Percentiles rank a stretch among this genome's conserved stretches.
Evolutionary conservation across 2,329 filamentous ascomycete genomes (phyloP).

Genomic region (Teratosphaeria zuluensis): DNA sequence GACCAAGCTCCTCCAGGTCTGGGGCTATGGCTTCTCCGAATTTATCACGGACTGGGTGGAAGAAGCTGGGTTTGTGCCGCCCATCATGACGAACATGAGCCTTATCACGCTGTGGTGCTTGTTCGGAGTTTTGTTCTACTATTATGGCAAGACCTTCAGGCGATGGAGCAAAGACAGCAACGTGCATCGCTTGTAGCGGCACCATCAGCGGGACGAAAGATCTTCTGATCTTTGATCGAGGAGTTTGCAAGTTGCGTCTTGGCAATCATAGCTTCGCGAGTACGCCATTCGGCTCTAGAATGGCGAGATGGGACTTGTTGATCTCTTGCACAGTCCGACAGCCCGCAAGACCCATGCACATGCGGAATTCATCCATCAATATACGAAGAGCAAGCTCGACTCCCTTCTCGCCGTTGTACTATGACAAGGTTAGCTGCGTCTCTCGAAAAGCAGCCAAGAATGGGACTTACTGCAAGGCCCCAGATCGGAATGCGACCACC

Average conservation of each 20-base stretch:
- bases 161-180: conserved; percentile 45
- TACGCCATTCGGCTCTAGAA: neutral
- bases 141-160: conserved; percentile 49
- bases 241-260: too few species aligned
- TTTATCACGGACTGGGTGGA: conserved; percentile 35
- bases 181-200: conserved; percentile 42
- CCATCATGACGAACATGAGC: conserved; percentile 51
- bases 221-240: too few species aligned
- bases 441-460: neutral
- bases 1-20: conserved; percentile 17
- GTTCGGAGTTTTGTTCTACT: conserved; percentile 48
- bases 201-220: too few species aligned
- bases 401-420: neutral
- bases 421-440: neutral
- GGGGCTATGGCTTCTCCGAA: conserved; percentile 48
- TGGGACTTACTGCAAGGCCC: neutral
- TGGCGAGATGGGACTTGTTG: neutral
- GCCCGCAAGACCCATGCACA: neutral
- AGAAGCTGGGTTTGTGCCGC: conserved; percentile 17
- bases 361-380: neutral
- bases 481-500: neutral
- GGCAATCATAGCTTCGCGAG: neutral
- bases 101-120: conserved; percentile 45
- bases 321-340: neutral
- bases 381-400: neutral